A percentile compares a stretch with the other conserved stretches of the same genome.
Conservation (phyloP, 352 stramenopile species). For the Halophytophthora batemanensis region DNA sequence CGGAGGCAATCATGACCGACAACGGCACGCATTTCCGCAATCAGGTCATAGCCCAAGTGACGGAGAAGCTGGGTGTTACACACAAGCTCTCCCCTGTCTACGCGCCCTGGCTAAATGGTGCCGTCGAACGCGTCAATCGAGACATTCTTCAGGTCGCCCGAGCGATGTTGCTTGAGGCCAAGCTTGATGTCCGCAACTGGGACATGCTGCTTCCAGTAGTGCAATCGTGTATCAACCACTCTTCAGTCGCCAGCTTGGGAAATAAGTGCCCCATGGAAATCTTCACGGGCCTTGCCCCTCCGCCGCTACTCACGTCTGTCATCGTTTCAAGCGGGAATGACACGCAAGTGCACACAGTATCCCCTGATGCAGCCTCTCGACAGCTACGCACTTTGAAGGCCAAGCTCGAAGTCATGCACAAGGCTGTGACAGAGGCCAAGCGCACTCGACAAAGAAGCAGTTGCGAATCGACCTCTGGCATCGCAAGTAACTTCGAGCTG, state of each 20-base stretch:
- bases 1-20: conserved; percentile 5
- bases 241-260: conserved; percentile 7
- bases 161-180: conserved; percentile 7
- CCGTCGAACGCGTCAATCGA: conserved; percentile 14
- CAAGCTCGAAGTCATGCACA: too few species aligned
- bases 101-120: conserved; percentile 12
- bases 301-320: too few species aligned
- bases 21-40: conserved; percentile 16
- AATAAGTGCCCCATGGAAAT: conserved; percentile 3
- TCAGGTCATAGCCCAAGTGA: conserved; percentile 14
- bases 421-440: too few species aligned
- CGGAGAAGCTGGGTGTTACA: conserved; percentile 1
- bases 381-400: too few species aligned
- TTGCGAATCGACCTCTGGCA: not conserved
- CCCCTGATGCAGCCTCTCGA: too few species aligned
- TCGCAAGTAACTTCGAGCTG: conserved; percentile 11
- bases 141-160: conserved; percentile 16
- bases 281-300: conserved; percentile 12
- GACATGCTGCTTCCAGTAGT: conserved; percentile 14
- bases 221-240: conserved; percentile 15
- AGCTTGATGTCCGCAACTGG: conserved; percentile 10
- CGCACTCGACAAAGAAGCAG: too few species aligned
- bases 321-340: too few species aligned
- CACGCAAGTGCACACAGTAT: too few species aligned
- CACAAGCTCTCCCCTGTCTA: conserved; percentile 10